Percentiles rank a stretch among this genome's conserved stretches.
Evolutionary conservation across 306 rosid genomes (phyloP).

Genomic region (Vigna radiata): DNA sequence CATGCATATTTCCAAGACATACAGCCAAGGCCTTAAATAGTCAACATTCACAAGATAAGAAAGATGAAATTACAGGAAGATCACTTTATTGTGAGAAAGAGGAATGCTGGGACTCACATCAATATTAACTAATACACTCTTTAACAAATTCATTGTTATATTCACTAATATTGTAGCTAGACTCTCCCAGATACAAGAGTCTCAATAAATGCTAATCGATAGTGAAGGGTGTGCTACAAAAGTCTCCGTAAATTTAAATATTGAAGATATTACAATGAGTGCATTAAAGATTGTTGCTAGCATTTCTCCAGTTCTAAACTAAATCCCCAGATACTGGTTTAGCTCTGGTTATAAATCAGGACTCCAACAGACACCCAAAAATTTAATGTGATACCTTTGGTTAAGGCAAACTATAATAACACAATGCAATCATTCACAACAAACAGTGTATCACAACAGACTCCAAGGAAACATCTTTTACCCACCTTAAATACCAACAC

Average conservation of each 20-base stretch:
- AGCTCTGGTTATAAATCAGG: slow-evolving; percentile 3
- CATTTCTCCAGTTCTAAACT: background rate
- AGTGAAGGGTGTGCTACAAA: background rate
- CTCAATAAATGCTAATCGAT: background rate
- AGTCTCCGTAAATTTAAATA: too few relatives aligned
- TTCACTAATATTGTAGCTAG: background rate
- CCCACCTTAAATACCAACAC: background rate
- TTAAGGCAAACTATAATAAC: slow-evolving; percentile 22
- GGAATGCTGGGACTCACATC: background rate
- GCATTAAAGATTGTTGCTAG: background rate
- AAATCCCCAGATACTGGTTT: slow-evolving; percentile 6
- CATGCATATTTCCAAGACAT: slow-evolving; percentile 10
- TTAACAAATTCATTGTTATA: background rate
- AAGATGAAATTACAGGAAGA: background rate
- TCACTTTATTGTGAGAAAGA: background rate
- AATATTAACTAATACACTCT: background rate
- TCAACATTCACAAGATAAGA: slow-evolving; percentile 4
- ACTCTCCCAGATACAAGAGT: background rate
- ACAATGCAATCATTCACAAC: background rate
- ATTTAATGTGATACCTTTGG: background rate
- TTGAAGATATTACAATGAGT: background rate
- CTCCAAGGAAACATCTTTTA: background rate
- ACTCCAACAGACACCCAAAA: slow-evolving; percentile 6
- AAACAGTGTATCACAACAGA: slow-evolving; percentile 2
- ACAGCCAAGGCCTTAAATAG: background rate